Conservation (phyloP, 2,329 filamentous ascomycete genomes). For the Trichophyton rubrum region DNA sequence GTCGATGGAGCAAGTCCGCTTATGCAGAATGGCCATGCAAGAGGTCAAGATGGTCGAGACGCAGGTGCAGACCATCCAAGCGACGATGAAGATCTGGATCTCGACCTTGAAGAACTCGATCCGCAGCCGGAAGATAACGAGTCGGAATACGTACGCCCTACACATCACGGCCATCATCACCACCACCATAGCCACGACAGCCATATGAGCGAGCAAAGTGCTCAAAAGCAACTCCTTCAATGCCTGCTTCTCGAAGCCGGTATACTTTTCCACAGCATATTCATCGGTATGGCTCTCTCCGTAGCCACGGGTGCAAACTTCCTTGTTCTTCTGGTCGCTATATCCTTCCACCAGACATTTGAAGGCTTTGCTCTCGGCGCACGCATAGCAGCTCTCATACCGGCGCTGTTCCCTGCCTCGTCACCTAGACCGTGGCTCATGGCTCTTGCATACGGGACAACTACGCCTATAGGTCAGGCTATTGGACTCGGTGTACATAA, state of each 20-base stretch:
- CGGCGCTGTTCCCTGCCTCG: slow-evolving; percentile 50
- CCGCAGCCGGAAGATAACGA: slow-evolving; percentile 15
- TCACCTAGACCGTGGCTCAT: slow-evolving; percentile 65
- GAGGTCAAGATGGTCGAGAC: slow-evolving; percentile 11
- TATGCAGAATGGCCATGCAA: slow-evolving; percentile 10
- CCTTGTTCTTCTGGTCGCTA: slow-evolving; percentile 65
- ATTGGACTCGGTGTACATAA: slow-evolving; percentile 67
- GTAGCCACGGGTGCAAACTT: slow-evolving; percentile 70
- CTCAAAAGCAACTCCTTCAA: slow-evolving; percentile 56
- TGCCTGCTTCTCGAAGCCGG: slow-evolving; percentile 70
- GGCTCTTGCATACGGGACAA: slow-evolving; percentile 52
- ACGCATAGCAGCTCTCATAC: slow-evolving; percentile 66
- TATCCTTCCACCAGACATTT: slow-evolving; percentile 77
- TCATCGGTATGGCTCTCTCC: slow-evolving; percentile 76
- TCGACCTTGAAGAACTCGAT: slow-evolving; percentile 46
- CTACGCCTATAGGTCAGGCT: slow-evolving; percentile 71
- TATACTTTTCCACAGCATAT: slow-evolving; percentile 73
- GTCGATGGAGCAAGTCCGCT: slow-evolving; percentile 14
- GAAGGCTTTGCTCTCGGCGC: slow-evolving; percentile 77
- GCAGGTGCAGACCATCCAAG: not conserved
- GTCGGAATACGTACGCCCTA: slow-evolving; percentile 5
- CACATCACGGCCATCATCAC: slow-evolving; percentile 7
- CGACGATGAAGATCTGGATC: slow-evolving; percentile 45
- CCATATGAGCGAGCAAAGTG: slow-evolving; percentile 15
- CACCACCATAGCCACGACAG: slow-evolving; percentile 10